A percentile compares a stretch with the other conserved stretches of the same genome.
phyloP scores from a whole-genome alignment of 495 filamentous ascomycete genomes.

The Amphirosellinia nigrospora region DNA sequence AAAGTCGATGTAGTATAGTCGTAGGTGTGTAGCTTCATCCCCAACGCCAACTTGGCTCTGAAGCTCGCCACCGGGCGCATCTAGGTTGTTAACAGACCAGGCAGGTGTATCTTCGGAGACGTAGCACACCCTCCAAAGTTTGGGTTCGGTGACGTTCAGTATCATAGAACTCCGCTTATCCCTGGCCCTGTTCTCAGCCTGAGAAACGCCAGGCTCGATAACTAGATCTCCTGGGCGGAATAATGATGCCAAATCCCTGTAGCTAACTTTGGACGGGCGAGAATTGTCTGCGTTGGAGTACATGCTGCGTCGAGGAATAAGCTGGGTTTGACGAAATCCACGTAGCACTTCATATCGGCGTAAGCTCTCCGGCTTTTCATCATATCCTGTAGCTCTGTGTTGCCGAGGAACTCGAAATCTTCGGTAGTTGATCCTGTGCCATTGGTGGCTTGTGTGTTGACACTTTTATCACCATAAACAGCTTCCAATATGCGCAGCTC shows the following conservation, averaged over 20 bases:
- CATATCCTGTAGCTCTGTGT: slow-evolving; percentile 35
- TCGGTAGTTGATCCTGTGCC: neutral
- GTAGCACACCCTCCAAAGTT: slow-evolving; percentile 25
- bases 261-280: slow-evolving; percentile 36
- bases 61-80: slow-evolving; percentile 21
- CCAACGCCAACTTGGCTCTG: slow-evolving; percentile 8
- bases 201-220: slow-evolving; percentile 14
- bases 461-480: slow-evolving; percentile 36
- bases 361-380: slow-evolving; percentile 42
- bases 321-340: slow-evolving; percentile 45
- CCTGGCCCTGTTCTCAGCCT: slow-evolving; percentile 7
- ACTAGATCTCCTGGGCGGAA: slow-evolving; percentile 46
- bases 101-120: slow-evolving; percentile 24
- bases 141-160: slow-evolving; percentile 12
- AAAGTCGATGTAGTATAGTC: slow-evolving; percentile 23
- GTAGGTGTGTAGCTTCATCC: slow-evolving; percentile 34
- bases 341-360: slow-evolving; percentile 42
- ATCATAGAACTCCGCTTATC: slow-evolving; percentile 18
- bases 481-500: slow-evolving; percentile 41
- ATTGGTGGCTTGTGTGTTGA: neutral
- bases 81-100: slow-evolving; percentile 20
- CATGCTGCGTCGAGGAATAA: slow-evolving; percentile 40
- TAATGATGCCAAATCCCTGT: slow-evolving; percentile 46
- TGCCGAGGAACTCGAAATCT: slow-evolving; percentile 34
- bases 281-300: slow-evolving; percentile 30